These are phyloP conservation scores for Alternaria arborescens DNA, from an alignment of 2,329 filamentous ascomycete species.

Conservation along the genomic window DNA sequence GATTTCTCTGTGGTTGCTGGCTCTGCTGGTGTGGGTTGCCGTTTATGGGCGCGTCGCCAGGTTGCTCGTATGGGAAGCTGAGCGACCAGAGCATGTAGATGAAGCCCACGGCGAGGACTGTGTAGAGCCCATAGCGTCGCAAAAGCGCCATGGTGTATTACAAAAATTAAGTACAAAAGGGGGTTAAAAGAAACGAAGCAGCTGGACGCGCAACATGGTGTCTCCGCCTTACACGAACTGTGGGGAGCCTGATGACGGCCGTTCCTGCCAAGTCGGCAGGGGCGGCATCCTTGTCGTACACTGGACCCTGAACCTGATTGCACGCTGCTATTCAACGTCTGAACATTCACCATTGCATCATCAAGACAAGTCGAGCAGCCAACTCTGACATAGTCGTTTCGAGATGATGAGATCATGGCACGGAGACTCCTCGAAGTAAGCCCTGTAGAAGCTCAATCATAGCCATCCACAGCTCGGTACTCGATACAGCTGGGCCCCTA, in stretches of 20 bases:
- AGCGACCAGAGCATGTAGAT: slow-evolving; percentile 51
- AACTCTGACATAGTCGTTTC: neutral
- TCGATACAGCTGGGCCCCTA: accelerated
- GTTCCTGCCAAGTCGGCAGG: slow-evolving; percentile 20
- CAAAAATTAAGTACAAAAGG: slow-evolving; percentile 14
- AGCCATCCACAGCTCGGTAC: neutral
- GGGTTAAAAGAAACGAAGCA: slow-evolving; percentile 12
- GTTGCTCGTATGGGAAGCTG: slow-evolving; percentile 43
- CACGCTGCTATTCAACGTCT: neutral
- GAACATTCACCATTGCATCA: neutral
- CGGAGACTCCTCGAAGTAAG: neutral
- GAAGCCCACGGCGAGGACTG: slow-evolving; percentile 42
- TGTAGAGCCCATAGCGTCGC: slow-evolving; percentile 50
- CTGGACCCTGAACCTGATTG: slow-evolving; percentile 12
- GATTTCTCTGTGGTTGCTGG: slow-evolving; percentile 12
- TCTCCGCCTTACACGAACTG: slow-evolving; percentile 13
- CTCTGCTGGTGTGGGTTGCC: slow-evolving; percentile 21
- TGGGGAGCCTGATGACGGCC: slow-evolving; percentile 13
- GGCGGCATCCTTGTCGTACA: slow-evolving; percentile 5
- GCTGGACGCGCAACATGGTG: slow-evolving; percentile 1
- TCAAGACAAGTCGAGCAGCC: neutral
- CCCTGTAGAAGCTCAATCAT: neutral
- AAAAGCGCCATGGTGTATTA: slow-evolving; percentile 50
- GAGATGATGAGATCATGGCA: neutral
- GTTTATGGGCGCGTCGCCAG: slow-evolving; percentile 4